phyloP scores from a whole-genome alignment of 805 yeast genomes.

The Candida parachauliodes region DNA sequence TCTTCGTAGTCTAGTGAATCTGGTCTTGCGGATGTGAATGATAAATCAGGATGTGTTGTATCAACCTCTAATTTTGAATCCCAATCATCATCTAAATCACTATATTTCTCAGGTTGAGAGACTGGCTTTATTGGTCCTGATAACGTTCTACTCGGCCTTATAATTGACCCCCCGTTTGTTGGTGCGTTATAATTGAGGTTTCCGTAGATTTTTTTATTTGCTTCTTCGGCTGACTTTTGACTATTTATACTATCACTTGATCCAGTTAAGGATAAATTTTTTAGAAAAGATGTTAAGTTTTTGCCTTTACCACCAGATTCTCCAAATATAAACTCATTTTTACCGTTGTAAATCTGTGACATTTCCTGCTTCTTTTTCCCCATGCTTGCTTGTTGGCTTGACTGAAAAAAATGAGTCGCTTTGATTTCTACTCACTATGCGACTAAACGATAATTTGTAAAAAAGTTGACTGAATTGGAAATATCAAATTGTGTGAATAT shows the following conservation, averaged over 20 bases:
- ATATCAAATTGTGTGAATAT: too few relatives aligned
- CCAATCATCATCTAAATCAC: constrained; percentile 90
- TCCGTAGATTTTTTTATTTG: constrained; percentile 39
- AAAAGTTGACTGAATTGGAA: too few relatives aligned
- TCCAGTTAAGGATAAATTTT: constrained; percentile 36
- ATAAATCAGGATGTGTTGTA: constrained; percentile 36
- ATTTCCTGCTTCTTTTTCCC: constrained; percentile 42
- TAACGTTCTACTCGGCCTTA: constrained; percentile 11
- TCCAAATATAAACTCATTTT: constrained; percentile 61
- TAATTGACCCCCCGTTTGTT: constrained; percentile 1
- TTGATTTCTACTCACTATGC: too few relatives aligned
- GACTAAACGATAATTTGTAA: too few relatives aligned
- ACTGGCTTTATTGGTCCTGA: constrained; percentile 5
- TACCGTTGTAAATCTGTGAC: constrained; percentile 38
- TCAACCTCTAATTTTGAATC: constrained; percentile 51
- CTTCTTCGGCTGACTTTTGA: constrained; percentile 19
- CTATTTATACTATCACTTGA: constrained; percentile 5
- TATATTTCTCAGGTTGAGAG: constrained; percentile 31
- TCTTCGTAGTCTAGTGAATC: constrained; percentile 20
- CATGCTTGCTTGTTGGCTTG: constrained; percentile 18
- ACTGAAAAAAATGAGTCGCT: constrained; percentile 1
- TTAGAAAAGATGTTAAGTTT: constrained; percentile 49
- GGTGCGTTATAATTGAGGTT: constrained; percentile 17
- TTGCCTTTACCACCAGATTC: constrained; percentile 69
- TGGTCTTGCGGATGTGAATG: constrained; percentile 7